phyloP scores from a whole-genome alignment of 73 alveolate genomes.

The Paramecium pentaurelia region DNA sequence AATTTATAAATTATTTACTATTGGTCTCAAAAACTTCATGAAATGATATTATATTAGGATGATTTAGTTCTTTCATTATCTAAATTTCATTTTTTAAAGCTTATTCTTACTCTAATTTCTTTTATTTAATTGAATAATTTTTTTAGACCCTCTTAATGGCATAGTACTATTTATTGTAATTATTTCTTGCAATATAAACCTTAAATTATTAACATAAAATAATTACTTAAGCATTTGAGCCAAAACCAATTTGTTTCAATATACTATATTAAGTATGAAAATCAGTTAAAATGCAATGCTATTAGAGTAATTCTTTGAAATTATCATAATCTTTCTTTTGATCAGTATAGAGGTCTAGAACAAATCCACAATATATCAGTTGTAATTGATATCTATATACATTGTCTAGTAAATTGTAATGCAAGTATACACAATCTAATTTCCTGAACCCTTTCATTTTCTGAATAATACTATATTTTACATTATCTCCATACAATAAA shows the following conservation, averaged over 20 bases:
- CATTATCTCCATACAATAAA: constrained; percentile 1
- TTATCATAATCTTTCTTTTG: background rate
- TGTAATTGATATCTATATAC: background rate
- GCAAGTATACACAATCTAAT: background rate
- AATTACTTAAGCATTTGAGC: background rate
- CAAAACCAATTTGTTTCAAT: background rate
- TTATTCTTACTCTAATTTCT: background rate
- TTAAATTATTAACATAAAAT: background rate
- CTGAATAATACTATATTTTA: background rate
- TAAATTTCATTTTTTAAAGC: background rate
- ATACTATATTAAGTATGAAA: background rate
- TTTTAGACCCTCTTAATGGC: background rate
- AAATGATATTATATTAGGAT: background rate
- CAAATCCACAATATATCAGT: background rate
- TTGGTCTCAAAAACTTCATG: background rate
- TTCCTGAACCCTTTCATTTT: background rate
- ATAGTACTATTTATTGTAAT: background rate
- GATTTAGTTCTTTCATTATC: background rate
- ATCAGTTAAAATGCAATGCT: background rate
- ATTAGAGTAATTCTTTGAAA: background rate
- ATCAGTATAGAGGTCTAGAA: background rate
- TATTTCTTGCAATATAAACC: background rate
- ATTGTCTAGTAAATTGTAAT: background rate
- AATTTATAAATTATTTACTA: background rate
- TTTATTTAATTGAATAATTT: background rate